Evolutionary conservation across 2,329 filamentous ascomycete species (phyloP).

Genomic region (Scleromitrula shiraiana): DNA sequence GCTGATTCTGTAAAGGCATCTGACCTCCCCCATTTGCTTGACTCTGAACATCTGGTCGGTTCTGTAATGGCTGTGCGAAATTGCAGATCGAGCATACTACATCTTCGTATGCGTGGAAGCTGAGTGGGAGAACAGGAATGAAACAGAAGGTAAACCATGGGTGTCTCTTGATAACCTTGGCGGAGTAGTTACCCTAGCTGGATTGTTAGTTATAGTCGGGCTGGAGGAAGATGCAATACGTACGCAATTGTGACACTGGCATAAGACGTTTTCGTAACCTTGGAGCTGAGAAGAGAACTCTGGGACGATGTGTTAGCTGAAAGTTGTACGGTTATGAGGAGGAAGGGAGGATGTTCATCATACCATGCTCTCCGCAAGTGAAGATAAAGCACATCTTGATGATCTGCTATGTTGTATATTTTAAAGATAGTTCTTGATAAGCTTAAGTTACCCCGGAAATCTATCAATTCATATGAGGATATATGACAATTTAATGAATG

Average conservation of each 20-base stretch:
- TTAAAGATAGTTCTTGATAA: neutral
- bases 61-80: conserved; percentile 59
- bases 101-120: conserved; percentile 58
- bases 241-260: conserved; percentile 56
- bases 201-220: neutral
- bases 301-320: conserved; percentile 15
- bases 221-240: conserved; percentile 6
- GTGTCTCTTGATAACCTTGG: conserved; percentile 52
- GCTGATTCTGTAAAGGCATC: conserved; percentile 21
- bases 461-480: neutral
- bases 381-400: conserved; percentile 13
- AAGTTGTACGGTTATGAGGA: neutral
- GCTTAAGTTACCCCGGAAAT: neutral
- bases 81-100: conserved; percentile 69
- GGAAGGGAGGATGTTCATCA: conserved; percentile 10
- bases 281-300: conserved; percentile 31
- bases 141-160: conserved; percentile 79
- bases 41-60: conserved; percentile 26
- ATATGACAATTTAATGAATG: neutral
- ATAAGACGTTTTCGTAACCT: conserved; percentile 54
- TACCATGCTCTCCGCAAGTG: conserved; percentile 29
- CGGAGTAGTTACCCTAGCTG: conserved; percentile 52
- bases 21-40: conserved; percentile 21
- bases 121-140: conserved; percentile 65
- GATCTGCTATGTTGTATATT: neutral